These are phyloP conservation scores for Zancudomyces culisetae DNA, from an alignment of 371 early-diverging fungal genomes.

Conservation along the genomic window DNA sequence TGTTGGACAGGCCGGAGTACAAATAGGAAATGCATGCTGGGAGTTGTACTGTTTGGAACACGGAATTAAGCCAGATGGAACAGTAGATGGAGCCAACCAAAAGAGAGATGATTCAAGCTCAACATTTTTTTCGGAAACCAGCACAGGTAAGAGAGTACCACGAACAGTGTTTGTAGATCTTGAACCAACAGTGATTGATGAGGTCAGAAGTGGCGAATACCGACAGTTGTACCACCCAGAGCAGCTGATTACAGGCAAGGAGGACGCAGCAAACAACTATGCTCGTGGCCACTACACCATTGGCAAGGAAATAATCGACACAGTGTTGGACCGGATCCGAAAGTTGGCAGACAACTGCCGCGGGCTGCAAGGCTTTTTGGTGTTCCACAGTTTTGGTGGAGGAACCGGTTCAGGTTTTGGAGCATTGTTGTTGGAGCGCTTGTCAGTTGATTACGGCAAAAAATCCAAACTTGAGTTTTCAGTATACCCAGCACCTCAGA, in stretches of 20 bases:
- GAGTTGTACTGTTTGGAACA: slow-evolving; percentile 98
- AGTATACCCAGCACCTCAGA: slow-evolving; percentile 97
- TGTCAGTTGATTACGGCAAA: slow-evolving; percentile 95
- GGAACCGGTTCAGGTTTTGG: slow-evolving; percentile 99
- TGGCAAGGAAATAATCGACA: slow-evolving; percentile 95
- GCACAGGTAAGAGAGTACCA: slow-evolving; percentile 96
- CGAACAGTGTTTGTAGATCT: slow-evolving; percentile 96
- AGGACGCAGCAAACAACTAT: slow-evolving; percentile 99
- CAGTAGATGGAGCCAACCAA: slow-evolving; percentile 41
- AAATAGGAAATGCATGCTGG: slow-evolving; percentile 99
- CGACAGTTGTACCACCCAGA: slow-evolving; percentile 97
- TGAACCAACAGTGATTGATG: slow-evolving; percentile 95
- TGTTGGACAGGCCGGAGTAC: slow-evolving; percentile 98
- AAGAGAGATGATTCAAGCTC: slow-evolving; percentile 66
- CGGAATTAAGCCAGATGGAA: slow-evolving; percentile 93
- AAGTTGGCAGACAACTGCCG: slow-evolving; percentile 95
- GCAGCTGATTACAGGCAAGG: slow-evolving; percentile 96
- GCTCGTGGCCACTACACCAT: slow-evolving; percentile 99
- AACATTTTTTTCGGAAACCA: slow-evolving; percentile 95
- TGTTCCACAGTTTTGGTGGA: slow-evolving; percentile 98
- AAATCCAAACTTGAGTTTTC: slow-evolving; percentile 98
- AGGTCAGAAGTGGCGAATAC: slow-evolving; percentile 91
- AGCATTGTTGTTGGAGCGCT: slow-evolving; percentile 90
- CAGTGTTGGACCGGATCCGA: slow-evolving; percentile 90
- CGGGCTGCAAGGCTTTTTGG: slow-evolving; percentile 90